phyloP scores from a whole-genome alignment of 139 green algal species.

The Chlamydomonas schloesseri region DNA sequence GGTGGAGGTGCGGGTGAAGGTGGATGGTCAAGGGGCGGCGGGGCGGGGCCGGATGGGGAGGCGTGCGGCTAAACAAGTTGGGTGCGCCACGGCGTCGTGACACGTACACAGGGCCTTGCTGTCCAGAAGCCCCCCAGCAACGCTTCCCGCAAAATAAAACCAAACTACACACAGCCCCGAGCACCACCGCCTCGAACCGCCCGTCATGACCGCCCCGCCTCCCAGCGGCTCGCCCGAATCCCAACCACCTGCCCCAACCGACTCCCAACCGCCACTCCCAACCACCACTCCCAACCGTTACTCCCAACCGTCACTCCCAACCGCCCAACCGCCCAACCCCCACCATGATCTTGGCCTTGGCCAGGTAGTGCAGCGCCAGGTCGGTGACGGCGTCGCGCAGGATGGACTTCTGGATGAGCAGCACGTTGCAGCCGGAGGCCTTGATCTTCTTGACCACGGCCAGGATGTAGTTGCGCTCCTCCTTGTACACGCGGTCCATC shows the following conservation, averaged over 20 bases:
- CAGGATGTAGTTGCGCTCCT: slow-evolving; percentile 99
- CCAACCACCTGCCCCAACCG: too few relatives aligned
- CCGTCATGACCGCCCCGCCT: too few relatives aligned
- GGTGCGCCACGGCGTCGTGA: too few relatives aligned
- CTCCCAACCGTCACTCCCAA: neutral
- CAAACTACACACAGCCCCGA: too few relatives aligned
- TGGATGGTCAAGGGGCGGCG: neutral
- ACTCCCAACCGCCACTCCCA: neutral
- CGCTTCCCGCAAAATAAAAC: too few relatives aligned
- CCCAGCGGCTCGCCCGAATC: too few relatives aligned
- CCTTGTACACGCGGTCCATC: slow-evolving; percentile 94
- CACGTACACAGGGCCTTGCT: too few relatives aligned
- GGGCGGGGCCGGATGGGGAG: too few relatives aligned
- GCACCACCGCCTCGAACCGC: too few relatives aligned
- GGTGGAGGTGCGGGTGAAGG: neutral
- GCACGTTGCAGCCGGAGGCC: slow-evolving; percentile 95
- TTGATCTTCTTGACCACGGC: slow-evolving; percentile 98
- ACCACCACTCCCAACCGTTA: neutral
- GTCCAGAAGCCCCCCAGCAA: too few relatives aligned
- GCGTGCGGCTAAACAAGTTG: neutral
- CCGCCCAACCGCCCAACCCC: slow-evolving; percentile 25
- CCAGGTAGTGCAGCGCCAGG: slow-evolving; percentile 98
- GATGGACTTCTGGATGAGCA: slow-evolving; percentile 99
- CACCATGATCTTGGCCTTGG: too few relatives aligned
- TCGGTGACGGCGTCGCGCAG: slow-evolving; percentile 97